These are phyloP conservation scores for Paramyrothecium sp. DNA, from an alignment of 2,329 filamentous ascomycete genomes.

Conservation along the genomic window DNA sequence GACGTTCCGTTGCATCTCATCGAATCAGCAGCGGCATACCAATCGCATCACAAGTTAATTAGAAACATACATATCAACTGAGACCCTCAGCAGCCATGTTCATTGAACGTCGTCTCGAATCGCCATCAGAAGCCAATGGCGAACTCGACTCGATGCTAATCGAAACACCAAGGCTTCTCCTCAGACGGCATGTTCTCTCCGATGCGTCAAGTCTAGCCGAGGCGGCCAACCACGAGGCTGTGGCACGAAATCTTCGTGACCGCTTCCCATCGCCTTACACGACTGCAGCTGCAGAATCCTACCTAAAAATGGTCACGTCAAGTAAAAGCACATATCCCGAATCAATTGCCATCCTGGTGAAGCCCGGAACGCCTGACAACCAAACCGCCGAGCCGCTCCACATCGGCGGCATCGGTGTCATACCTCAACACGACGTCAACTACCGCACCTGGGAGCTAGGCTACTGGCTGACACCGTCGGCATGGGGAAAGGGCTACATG, in stretches of 20 bases:
- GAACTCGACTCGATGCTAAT: conserved; percentile 26
- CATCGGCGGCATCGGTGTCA: conserved; percentile 41
- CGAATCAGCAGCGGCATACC: no score
- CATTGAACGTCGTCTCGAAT: no score
- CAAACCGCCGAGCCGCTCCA: conserved; percentile 20
- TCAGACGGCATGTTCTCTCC: conserved; percentile 36
- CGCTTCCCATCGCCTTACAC: conserved; percentile 47
- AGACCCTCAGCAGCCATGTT: no score
- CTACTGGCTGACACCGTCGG: conserved; percentile 42
- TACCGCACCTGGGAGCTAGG: conserved; percentile 45
- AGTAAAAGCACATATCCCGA: conserved; percentile 17
- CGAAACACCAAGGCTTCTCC: conserved; percentile 30
- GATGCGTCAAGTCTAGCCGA: conserved; percentile 35
- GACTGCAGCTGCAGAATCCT: conserved; percentile 32
- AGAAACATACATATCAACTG: no score
- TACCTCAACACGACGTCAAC: conserved; percentile 33
- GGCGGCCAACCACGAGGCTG: conserved; percentile 35
- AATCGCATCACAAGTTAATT: no score
- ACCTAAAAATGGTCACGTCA: conserved; percentile 24
- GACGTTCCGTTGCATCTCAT: no score
- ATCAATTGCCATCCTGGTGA: conserved; percentile 34
- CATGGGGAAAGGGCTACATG: conserved; percentile 46
- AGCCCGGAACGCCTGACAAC: conserved; percentile 21
- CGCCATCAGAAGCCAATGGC: conserved; percentile 8
- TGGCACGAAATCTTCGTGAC: conserved; percentile 39